Percentiles rank a stretch among this genome's conserved stretches.
Evolutionary conservation across 1,139 yeast species (phyloP).

Genomic region (Diutina sp.): DNA sequence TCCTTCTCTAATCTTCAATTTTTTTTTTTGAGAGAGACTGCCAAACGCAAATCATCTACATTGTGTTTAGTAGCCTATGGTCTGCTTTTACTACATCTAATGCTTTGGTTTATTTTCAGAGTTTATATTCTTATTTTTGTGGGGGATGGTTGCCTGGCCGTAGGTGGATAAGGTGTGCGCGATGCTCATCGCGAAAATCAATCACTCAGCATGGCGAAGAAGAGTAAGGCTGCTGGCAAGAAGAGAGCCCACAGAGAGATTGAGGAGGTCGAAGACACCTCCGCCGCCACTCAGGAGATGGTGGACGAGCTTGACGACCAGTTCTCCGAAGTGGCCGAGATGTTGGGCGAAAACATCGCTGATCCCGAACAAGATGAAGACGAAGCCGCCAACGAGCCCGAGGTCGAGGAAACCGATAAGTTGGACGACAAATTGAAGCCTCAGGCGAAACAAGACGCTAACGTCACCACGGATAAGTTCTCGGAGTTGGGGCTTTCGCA

Average conservation of each 20-base stretch:
- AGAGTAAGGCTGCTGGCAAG: not conserved
- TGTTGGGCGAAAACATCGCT: conserved; percentile 31
- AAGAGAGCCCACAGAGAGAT: not conserved
- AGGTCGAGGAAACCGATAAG: conserved; percentile 12
- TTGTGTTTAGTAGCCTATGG: too few species aligned
- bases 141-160: not conserved
- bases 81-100: too few species aligned
- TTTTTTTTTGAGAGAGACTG: too few species aligned
- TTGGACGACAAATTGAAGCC: not conserved
- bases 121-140: too few species aligned
- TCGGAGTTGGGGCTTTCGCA: conserved; percentile 51
- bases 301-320: conserved; percentile 39
- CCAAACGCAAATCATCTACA: too few species aligned
- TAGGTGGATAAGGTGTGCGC: not conserved
- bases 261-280: not conserved
- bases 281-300: conserved; percentile 13
- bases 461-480: conserved; percentile 24
- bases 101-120: too few species aligned
- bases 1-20: too few species aligned
- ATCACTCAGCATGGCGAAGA: not conserved
- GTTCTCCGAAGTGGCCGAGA: conserved; percentile 42
- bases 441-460: conserved; percentile 26
- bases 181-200: not conserved
- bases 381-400: conserved; percentile 13
- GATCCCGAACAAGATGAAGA: conserved; percentile 21